Base-by-base conservation (phyloP, 2,329 filamentous ascomycete genomes). In the Fusarium albosuccineum region DNA sequence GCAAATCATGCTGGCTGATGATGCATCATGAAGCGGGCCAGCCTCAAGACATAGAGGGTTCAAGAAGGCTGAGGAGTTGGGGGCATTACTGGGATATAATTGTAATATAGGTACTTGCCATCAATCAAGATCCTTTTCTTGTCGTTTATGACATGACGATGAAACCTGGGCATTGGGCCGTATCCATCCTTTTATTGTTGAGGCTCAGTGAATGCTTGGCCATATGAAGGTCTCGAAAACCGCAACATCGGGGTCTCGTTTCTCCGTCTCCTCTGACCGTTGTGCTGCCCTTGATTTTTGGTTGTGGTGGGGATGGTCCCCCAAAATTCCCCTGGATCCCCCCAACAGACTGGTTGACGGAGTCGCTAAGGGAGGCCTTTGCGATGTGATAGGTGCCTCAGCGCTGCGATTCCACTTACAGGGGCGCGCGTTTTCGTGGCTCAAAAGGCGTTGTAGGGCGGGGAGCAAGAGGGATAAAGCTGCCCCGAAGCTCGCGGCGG, bases 401-500 rank as follows among this genome's bases (percentile, higher is more conserved):
- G 55, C 55, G 48, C 68, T 57, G 48, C 46, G 39, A 50, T 33
- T 57, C 30, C 17, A 57, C 58, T 60, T 29, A 46, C 65, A 71
- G 60, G 62, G 62, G 57, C 42, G 58, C 48, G 30, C 44, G 40
- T 51, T 55, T 22, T 45, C 46, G 58, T 61, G 53, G 58, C 54
- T 56, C 55, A 45, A 52, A 30, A 56, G 65, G 48, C 36, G 51
- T 55, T 64, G 51, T 56, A 50, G 56, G 63, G 68, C 57, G 70
- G 69, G 69, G 68, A 59, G 60, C 50, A 44, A 59, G 68, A 73
- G 70, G 68, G 69, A 70, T 67, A 75, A 73, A 71, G 68, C 71
- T 75, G 71, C 57, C 67, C 74, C 61, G 71, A 74, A 74, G 63
- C 68, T 70, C 73, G 64, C 64, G 68, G 70, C 64, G 65, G 68